Base-by-base conservation (phyloP, 345 rosid genomes). In the Pseudoturritis turrita region DNA sequence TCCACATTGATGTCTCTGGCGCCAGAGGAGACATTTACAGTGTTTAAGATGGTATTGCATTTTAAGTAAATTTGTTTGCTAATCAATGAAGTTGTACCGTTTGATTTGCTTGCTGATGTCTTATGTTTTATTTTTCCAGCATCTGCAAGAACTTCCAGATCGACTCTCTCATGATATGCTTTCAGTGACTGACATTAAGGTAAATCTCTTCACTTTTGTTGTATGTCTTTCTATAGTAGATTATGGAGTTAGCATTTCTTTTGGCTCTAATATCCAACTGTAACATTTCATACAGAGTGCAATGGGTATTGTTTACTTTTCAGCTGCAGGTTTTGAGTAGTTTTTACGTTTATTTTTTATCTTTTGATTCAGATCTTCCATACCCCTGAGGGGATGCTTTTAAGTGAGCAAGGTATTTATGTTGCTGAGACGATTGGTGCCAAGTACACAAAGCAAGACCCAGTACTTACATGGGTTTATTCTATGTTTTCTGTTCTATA, bases 341-440 rank as follows among this genome's bases (percentile, higher is more conserved):
- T 37, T 31, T 3, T 45, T 58, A 46, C 28, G 39, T 6, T 17
- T 64, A 1, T 12, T 5, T 43, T 52, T 22, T 73, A 47, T 69
- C 39, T 50, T 79, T 45, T 71, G 9, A 10, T 64, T 59, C 80
- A 95, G 97, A 84, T 95, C 75, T 95, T 89, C 63, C 82, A 52
- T 52, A 91, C 97, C 41, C 96, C 99, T 66, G 99, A 88, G 73
- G 96, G 97, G 71, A 84, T 84, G 79, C 96, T 95, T 66, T 88
- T 89, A 43, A 88, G 78, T 72, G 97, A 95, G 79, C 88, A 69
- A 83, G 97, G 96, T 70, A 78, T 95, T 49, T 95, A 91, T 84
- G 83, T 95, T 80, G 87, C 97, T 41, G 92, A 91, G 61, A 76
- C 91, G 61, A 75, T 86, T 76, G 73, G 84, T 75, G 70, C 89